Base-by-base conservation (phyloP, 345 rosid genomes). In the Bruguiera parviflora region DNA sequence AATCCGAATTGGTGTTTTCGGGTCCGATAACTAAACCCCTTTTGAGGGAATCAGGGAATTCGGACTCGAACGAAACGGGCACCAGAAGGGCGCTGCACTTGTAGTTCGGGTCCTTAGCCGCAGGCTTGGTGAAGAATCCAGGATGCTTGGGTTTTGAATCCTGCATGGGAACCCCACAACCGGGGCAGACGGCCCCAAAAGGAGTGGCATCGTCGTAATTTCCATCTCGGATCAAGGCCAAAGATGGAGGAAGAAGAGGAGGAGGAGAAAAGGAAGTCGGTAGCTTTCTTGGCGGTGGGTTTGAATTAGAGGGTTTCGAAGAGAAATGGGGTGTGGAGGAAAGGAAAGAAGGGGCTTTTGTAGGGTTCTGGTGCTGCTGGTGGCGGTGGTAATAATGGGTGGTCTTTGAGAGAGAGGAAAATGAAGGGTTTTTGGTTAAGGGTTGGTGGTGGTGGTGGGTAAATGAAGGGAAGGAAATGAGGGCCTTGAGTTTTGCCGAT, bases 161-260 rank as follows among this genome's bases (percentile, higher is more conserved):
- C 72, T 95, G 97, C 88, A 95, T 76, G 69, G 84, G 92, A 73
- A 92, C 84, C 20, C 99, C 99, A 63, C 99, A 95, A 33, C 97
- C 99, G 10, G 93, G 93, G 73, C 99, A 95, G 67, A 95, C 86
- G n/a, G 86, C 64, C 66, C 75, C 65, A 53, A 53, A 33, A 18
- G 90, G 80, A 65, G 88, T 81, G 64, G 85, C 78, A 31, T 83
- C 92, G 21, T 87, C 85, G 75, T 80, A 88, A 68, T 92, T 95
- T 0, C 99, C 97, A 70, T 95, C 99, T 37, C 99, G 86, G 69
- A 78, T 79, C 52, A 88, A 71, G 65, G 78, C 59, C 8, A 78
- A 74, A 49, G 73, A 63, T 8, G 74, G 64, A n/a, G 73, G 46
- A 35, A 71, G 20, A 3, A 68, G 15, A 25, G 70, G 9, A 21